Evolutionary conservation across 495 filamentous ascomycete genomes (phyloP).

Genomic region (Lindgomyces ingoldianus): DNA sequence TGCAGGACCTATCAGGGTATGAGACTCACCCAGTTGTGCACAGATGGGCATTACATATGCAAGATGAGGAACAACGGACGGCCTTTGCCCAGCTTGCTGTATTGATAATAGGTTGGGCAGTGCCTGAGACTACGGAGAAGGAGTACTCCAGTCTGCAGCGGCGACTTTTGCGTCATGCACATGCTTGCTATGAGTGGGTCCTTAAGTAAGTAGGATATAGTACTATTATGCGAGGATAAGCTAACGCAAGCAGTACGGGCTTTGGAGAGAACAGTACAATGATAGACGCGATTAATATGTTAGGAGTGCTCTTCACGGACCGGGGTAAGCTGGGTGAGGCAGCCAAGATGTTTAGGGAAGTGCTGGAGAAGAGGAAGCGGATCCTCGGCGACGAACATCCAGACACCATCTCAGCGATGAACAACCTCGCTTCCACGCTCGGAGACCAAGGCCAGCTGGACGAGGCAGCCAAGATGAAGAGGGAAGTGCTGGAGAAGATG

Average conservation of each 20-base stretch:
- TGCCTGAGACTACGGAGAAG: conserved; percentile 2
- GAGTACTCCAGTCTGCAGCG: conserved; percentile 17
- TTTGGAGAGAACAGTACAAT: neutral
- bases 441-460: too few relatives aligned
- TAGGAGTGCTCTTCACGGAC: too few relatives aligned
- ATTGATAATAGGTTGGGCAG: conserved; percentile 8
- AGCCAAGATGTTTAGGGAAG: too few relatives aligned
- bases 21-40: conserved; percentile 1
- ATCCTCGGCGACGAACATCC: too few relatives aligned
- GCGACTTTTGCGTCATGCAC: conserved; percentile 22
- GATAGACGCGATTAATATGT: too few relatives aligned
- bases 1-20: neutral
- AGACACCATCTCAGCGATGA: too few relatives aligned
- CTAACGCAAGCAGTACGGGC: conserved; percentile 5
- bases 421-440: too few relatives aligned
- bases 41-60: conserved; percentile 5
- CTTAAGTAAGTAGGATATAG: neutral
- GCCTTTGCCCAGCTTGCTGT: conserved; percentile 12
- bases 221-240: conserved; percentile 12
- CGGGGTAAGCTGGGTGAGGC: too few relatives aligned
- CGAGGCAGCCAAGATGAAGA: too few relatives aligned
- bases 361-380: too few relatives aligned
- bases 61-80: neutral
- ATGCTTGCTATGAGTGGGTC: conserved; percentile 15
- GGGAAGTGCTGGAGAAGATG: too few relatives aligned